phyloP scores from a whole-genome alignment of 2,329 filamentous ascomycete species.

The Macrophomina tecta region DNA sequence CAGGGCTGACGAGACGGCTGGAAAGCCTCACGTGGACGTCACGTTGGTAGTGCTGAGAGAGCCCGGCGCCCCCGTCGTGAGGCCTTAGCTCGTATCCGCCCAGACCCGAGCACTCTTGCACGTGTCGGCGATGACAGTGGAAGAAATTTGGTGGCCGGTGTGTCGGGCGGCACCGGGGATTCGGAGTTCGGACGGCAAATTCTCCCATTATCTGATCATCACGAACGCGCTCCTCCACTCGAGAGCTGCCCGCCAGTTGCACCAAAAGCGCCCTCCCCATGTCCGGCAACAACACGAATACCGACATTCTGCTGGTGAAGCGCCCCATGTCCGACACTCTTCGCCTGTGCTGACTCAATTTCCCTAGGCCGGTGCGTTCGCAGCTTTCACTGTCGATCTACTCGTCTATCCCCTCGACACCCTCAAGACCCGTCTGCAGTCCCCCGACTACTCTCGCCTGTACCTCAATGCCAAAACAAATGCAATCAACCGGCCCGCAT shows the following conservation, averaged over 20 bases:
- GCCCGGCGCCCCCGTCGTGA: too few relatives aligned
- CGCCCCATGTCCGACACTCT: constrained; percentile 8
- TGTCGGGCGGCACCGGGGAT: constrained; percentile 1
- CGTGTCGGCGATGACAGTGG: neutral
- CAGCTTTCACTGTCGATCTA: constrained; percentile 84
- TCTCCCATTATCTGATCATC: constrained; percentile 26
- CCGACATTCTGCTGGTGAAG: constrained; percentile 64
- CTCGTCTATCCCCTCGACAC: constrained; percentile 89
- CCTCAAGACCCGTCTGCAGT: constrained; percentile 85
- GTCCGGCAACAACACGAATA: constrained; percentile 55
- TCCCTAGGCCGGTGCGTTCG: constrained; percentile 78
- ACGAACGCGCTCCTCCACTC: constrained; percentile 2
- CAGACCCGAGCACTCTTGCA: neutral
- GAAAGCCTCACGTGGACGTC: neutral
- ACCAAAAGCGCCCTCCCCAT: constrained; percentile 31
- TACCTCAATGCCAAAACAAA: constrained; percentile 65
- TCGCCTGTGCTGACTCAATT: neutral
- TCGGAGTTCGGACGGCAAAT: constrained; percentile 21
- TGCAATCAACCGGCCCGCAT: constrained; percentile 59
- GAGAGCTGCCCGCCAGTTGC: constrained; percentile 11
- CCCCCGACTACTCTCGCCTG: constrained; percentile 72
- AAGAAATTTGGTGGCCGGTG: neutral
- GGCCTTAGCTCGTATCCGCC: neutral
- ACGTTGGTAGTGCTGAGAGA: neutral
- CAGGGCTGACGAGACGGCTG: neutral